Percentiles rank a stretch among this genome's conserved stretches.
Evolutionary conservation across 345 rosid species (phyloP).

Genomic region (Dimocarpus longan): DNA sequence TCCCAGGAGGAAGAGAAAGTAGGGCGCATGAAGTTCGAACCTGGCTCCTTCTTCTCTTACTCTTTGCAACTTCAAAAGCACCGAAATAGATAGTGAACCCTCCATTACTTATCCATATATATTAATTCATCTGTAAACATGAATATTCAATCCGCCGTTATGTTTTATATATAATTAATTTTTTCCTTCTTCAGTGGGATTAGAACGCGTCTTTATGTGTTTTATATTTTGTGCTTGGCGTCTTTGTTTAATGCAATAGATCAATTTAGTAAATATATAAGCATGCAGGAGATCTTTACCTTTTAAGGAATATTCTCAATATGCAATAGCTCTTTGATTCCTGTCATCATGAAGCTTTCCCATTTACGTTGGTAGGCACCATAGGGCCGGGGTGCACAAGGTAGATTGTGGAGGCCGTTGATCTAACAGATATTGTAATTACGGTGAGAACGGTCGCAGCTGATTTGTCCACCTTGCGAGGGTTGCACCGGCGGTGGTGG

Average conservation of each 20-base stretch:
- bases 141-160: too few relatives aligned
- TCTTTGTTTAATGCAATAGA: too few relatives aligned
- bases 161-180: too few relatives aligned
- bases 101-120: too few relatives aligned
- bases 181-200: too few relatives aligned
- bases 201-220: too few relatives aligned
- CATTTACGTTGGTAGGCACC: constrained; percentile 60
- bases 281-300: constrained; percentile 11
- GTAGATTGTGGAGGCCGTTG: too few relatives aligned
- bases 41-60: neutral
- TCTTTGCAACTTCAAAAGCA: neutral
- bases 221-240: too few relatives aligned
- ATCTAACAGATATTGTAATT: constrained; percentile 46
- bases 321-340: constrained; percentile 48
- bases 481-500: neutral
- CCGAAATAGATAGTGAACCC: neutral
- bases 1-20: neutral
- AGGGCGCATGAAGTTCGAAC: neutral
- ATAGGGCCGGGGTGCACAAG: too few relatives aligned
- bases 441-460: constrained; percentile 50
- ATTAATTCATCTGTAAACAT: too few relatives aligned
- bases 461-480: constrained; percentile 19
- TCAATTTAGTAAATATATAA: too few relatives aligned
- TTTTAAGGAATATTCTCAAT: constrained; percentile 33
- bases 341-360: constrained; percentile 33